These are phyloP conservation scores for Lagenidium sp. DNA, from an alignment of 352 stramenopile genomes.

Conservation along the genomic window DNA sequence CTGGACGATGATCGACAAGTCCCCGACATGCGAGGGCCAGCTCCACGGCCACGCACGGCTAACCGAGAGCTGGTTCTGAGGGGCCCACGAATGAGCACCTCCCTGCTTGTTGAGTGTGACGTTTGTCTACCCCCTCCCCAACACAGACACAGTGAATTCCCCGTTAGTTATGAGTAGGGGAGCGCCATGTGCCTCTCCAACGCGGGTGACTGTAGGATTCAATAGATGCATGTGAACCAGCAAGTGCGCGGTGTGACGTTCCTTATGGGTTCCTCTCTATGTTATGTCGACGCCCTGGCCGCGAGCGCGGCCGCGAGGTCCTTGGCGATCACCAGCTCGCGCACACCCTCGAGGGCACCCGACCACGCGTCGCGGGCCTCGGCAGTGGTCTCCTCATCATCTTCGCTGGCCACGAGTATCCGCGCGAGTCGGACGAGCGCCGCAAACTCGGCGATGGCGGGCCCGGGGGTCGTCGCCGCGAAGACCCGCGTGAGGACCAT, in stretches of 20 bases:
- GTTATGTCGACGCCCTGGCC: background rate
- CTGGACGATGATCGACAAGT: conserved; percentile 75
- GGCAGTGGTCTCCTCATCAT: conserved; percentile 1
- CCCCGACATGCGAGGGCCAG: conserved; percentile 44
- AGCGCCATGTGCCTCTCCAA: too few species aligned
- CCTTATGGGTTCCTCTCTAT: too few species aligned
- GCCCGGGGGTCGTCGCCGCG: conserved; percentile 1
- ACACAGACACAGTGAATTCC: too few species aligned
- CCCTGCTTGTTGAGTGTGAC: too few species aligned
- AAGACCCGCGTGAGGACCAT: conserved; percentile 45
- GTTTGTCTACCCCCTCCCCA: too few species aligned
- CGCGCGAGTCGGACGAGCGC: conserved; percentile 3
- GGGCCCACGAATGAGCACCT: too few species aligned
- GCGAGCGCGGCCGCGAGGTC: conserved; percentile 6
- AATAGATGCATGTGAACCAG: too few species aligned
- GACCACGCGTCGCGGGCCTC: conserved; percentile 6
- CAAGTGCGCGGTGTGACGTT: too few species aligned
- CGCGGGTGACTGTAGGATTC: too few species aligned
- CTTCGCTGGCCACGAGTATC: conserved; percentile 4
- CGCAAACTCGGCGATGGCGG: background rate
- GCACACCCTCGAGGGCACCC: conserved; percentile 4
- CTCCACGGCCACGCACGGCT: conserved; percentile 4
- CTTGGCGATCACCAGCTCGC: conserved; percentile 13
- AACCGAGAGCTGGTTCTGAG: conserved; percentile 14
- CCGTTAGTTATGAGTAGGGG: too few species aligned